Base-by-base conservation (phyloP, 2,329 filamentous ascomycete species). In the Fusarium sp. region DNA sequence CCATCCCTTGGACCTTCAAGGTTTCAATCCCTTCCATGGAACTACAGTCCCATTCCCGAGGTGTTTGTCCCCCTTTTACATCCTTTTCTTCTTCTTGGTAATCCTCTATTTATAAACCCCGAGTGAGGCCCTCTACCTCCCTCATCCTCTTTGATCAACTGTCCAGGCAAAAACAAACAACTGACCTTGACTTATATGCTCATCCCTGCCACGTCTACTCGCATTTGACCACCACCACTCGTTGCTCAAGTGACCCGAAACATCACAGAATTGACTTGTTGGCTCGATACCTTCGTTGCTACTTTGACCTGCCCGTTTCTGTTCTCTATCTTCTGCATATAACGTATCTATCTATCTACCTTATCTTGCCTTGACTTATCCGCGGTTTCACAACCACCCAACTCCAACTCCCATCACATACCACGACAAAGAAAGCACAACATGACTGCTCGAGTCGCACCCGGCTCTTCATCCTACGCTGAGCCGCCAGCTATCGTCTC, bases 381-480 rank as follows among this genome's bases (percentile, higher is more conserved):
- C 47, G 38, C 59, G 20, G 51, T 52, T 54, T 58, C 69, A 70
- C 66, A 51, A 42, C 42, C 45, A 42, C 38, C 36, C 49, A 51
- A 41, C 41, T 68, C 20, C n/a, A 33, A 33, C 56, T 24, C 20
- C 22, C 35, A 58, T 49, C 56, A 51, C 47, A 54, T 24, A 48
- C n/a, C 35, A 59, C 33, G 33, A 45, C 11, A 74, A 56, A 54
- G 52, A 61, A 66, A 62, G 51, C 62, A 74, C 38, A 52, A 78
- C 67, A 70, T 81, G 79, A 76, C 79, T 28, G 70, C 72, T 39
- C 59, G 75, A 65, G 63, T 70, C 59, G 69, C 70, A 68, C 65
- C 77, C 42, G 63, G 64, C 58, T 67, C 44, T 41, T 72, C 79
- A 47, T 38, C 76, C 58, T 73, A 76, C 63, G 69, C 72, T 44